A percentile compares a stretch with the other conserved stretches of the same genome.
Conservation (phyloP, 108 stramenopile species). For the Skeletonema costatum region DNA sequence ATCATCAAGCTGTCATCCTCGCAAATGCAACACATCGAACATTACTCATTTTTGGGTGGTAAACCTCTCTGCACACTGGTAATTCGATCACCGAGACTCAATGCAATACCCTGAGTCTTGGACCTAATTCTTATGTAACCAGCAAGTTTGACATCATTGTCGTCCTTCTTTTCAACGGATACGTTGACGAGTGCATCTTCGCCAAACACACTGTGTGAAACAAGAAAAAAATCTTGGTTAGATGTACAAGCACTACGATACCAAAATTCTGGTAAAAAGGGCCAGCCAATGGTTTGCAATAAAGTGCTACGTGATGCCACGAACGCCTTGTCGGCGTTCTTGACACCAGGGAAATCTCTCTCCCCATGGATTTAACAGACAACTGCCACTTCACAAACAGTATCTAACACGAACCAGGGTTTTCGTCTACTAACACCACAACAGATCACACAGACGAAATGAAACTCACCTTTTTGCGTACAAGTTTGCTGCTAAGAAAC, state of each 20-base stretch:
- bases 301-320: slow-evolving; percentile 41
- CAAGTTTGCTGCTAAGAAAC: slow-evolving; percentile 98
- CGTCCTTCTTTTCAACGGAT: slow-evolving; percentile 98
- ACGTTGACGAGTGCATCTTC: slow-evolving; percentile 99
- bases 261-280: slow-evolving; percentile 42
- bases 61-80: slow-evolving; percentile 92
- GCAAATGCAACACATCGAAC: background rate
- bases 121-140: slow-evolving; percentile 99
- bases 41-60: slow-evolving; percentile 36
- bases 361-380: slow-evolving; percentile 80
- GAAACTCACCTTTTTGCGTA: slow-evolving; percentile 91
- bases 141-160: slow-evolving; percentile 94
- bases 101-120: slow-evolving; percentile 99
- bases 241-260: slow-evolving; percentile 67
- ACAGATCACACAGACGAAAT: background rate
- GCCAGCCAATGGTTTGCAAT: slow-evolving; percentile 52
- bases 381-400: slow-evolving; percentile 49
- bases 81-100: slow-evolving; percentile 98
- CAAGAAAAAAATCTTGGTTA: slow-evolving; percentile 24
- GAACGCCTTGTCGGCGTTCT: slow-evolving; percentile 82
- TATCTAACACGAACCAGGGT: slow-evolving; percentile 90
- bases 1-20: background rate
- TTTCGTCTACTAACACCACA: slow-evolving; percentile 7
- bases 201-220: slow-evolving; percentile 86
- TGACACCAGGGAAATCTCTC: slow-evolving; percentile 29